These are phyloP conservation scores for Holtermannia corniformis DNA, from an alignment of 768 basidiomycete genomes.

Conservation along the genomic window DNA sequence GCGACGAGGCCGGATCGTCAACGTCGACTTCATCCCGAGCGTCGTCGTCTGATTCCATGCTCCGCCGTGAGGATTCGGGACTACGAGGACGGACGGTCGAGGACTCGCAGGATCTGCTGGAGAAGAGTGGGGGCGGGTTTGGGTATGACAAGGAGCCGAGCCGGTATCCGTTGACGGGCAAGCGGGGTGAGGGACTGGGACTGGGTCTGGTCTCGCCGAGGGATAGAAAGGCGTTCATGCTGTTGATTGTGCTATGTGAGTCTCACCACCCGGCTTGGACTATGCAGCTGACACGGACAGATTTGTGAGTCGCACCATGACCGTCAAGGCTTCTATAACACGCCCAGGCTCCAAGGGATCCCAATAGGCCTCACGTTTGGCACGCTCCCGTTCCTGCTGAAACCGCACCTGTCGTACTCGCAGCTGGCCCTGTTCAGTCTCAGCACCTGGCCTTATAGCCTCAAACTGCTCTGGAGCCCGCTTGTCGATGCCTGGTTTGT, in stretches of 20 bases:
- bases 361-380: constrained; percentile 93
- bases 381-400: constrained; percentile 90
- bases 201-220: constrained; percentile 50
- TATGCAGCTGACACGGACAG: constrained; percentile 7
- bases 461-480: constrained; percentile 95
- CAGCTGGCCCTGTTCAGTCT: constrained; percentile 91
- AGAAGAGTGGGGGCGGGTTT: constrained; percentile 28
- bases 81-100: constrained; percentile 30
- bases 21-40: too few species aligned
- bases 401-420: constrained; percentile 91
- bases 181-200: constrained; percentile 11
- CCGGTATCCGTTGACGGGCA: constrained; percentile 2
- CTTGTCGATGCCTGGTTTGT: constrained; percentile 88
- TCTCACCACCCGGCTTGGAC: constrained; percentile 20
- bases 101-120: constrained; percentile 28
- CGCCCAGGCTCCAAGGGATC: constrained; percentile 61
- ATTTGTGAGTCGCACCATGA: constrained; percentile 4
- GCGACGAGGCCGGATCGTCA: too few species aligned
- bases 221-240: constrained; percentile 74
- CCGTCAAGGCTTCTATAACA: background rate
- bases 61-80: constrained; percentile 5
- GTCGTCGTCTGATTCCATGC: too few species aligned
- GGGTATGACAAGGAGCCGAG: background rate
- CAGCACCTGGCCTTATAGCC: constrained; percentile 68
- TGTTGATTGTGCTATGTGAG: constrained; percentile 82